Evolutionary conservation across 2,329 filamentous ascomycete genomes (phyloP).

Genomic region (Phaeoacremonium minimum): DNA sequence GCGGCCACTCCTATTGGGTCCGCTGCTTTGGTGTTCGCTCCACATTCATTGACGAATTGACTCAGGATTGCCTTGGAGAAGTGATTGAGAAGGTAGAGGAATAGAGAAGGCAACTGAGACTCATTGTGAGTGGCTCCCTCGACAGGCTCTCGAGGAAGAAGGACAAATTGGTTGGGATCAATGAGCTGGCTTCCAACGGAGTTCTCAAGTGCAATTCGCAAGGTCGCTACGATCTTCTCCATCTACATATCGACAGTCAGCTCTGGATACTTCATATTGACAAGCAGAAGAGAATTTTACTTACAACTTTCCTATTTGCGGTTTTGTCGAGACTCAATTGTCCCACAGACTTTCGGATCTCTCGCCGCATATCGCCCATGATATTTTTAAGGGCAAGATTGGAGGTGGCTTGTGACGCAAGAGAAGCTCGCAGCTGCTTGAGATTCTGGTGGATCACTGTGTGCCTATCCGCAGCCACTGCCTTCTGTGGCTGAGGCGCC

Average conservation of each 20-base stretch:
- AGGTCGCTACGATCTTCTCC: constrained; percentile 41
- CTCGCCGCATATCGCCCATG: constrained; percentile 67
- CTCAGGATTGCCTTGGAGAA: constrained; percentile 65
- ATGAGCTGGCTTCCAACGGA: constrained; percentile 40
- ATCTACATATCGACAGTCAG: constrained; percentile 26
- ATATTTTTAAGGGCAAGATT: constrained; percentile 57
- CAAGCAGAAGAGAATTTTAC: too few relatives aligned
- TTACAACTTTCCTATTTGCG: constrained; percentile 41
- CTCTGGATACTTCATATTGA: constrained; percentile 5
- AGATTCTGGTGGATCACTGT: constrained; percentile 61
- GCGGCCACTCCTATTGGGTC: constrained; percentile 69
- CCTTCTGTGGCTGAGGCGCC: constrained; percentile 3
- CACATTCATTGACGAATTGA: constrained; percentile 61
- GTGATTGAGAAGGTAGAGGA: constrained; percentile 70
- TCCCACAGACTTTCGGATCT: constrained; percentile 68
- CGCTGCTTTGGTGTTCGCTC: constrained; percentile 54
- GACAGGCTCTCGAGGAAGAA: constrained; percentile 31
- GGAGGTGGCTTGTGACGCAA: constrained; percentile 49
- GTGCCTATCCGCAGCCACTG: constrained; percentile 35
- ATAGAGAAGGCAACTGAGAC: constrained; percentile 51
- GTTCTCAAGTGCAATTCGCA: constrained; percentile 47
- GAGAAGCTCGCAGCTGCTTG: constrained; percentile 46
- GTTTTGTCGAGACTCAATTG: constrained; percentile 49
- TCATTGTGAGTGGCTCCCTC: constrained; percentile 38
- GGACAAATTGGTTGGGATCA: constrained; percentile 48